These are phyloP conservation scores for Microcera coccophila DNA, from an alignment of 2,329 filamentous ascomycete species.

Conservation along the genomic window DNA sequence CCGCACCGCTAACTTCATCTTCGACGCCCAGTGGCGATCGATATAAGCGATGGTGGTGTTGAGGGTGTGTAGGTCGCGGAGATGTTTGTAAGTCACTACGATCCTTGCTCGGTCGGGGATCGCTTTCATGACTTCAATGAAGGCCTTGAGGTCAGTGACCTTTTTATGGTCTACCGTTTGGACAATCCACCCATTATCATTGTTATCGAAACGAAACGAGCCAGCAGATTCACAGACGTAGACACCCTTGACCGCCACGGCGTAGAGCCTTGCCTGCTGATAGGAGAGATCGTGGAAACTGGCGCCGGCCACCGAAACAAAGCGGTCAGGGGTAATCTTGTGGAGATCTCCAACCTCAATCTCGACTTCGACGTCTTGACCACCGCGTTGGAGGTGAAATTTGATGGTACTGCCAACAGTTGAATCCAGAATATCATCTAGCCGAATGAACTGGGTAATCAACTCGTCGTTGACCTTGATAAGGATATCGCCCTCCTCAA, in stretches of 20 bases:
- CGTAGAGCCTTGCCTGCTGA: constrained; percentile 93
- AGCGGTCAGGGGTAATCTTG: constrained; percentile 90
- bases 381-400: constrained; percentile 81
- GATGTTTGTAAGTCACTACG: constrained; percentile 92
- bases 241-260: constrained; percentile 85
- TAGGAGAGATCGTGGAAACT: constrained; percentile 97
- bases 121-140: constrained; percentile 83
- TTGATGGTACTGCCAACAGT: constrained; percentile 76
- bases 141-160: constrained; percentile 80
- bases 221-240: constrained; percentile 93
- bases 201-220: constrained; percentile 90
- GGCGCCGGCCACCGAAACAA: constrained; percentile 87
- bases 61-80: constrained; percentile 88
- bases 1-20: constrained; percentile 87
- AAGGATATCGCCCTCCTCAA: constrained; percentile 91
- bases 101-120: constrained; percentile 82
- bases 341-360: constrained; percentile 86
- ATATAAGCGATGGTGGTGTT: constrained; percentile 90
- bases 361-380: constrained; percentile 79
- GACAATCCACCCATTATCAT: constrained; percentile 88
- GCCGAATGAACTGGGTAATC: constrained; percentile 84
- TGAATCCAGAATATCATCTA: constrained; percentile 89
- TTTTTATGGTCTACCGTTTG: constrained; percentile 90
- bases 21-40: constrained; percentile 91
- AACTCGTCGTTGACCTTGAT: constrained; percentile 91